phyloP scores from a whole-genome alignment of 352 stramenopile species.

The Pythium periplocum region DNA sequence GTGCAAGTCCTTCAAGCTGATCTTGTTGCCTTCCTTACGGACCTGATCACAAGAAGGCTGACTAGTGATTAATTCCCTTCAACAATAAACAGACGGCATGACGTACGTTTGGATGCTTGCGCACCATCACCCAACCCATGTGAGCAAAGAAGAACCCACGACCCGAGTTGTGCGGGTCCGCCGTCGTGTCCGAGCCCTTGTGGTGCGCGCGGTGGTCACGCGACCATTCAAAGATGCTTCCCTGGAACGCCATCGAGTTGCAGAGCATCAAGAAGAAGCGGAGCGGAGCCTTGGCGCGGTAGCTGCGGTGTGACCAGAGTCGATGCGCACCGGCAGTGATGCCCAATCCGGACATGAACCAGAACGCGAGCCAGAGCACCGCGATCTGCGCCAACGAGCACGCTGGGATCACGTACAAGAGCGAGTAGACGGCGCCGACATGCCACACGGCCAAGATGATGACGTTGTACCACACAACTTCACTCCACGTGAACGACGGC shows the following conservation, averaged over 20 bases:
- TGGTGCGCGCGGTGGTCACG: conserved; percentile 99
- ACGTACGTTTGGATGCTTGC: conserved; percentile 92
- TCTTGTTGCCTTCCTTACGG: conserved; percentile 83
- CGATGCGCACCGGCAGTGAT: conserved; percentile 97
- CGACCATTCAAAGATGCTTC: conserved; percentile 98
- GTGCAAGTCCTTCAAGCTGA: conserved; percentile 95
- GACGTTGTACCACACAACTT: conserved; percentile 88
- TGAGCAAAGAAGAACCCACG: conserved; percentile 99
- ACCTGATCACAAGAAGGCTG: conserved; percentile 24
- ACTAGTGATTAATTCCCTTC: not conserved
- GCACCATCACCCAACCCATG: conserved; percentile 98
- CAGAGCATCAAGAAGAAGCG: conserved; percentile 96
- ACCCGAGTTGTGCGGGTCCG: conserved; percentile 94
- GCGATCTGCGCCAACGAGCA: conserved; percentile 38
- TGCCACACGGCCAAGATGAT: conserved; percentile 60
- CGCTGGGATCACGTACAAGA: conserved; percentile 53
- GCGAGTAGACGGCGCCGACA: conserved; percentile 64
- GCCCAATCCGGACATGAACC: conserved; percentile 87
- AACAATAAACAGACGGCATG: not conserved
- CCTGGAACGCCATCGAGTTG: conserved; percentile 97
- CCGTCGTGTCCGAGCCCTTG: conserved; percentile 96
- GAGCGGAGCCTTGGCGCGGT: conserved; percentile 89
- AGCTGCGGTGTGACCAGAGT: conserved; percentile 96
- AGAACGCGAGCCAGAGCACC: conserved; percentile 62
- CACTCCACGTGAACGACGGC: conserved; percentile 46